Evolutionary conservation across 179 eudicot genomes (phyloP).

Genomic region (Beta corolliflora): DNA sequence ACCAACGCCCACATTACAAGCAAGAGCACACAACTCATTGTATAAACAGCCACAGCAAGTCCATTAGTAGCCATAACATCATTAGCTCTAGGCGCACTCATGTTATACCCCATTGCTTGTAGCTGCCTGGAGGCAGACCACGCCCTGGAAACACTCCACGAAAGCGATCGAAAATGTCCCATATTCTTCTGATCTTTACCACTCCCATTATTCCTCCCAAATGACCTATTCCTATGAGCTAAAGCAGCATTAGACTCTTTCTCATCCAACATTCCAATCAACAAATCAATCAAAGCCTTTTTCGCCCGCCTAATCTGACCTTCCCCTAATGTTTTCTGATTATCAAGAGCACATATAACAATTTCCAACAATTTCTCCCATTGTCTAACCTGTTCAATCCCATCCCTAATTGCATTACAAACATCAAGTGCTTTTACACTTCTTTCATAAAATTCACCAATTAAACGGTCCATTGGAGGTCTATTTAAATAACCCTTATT

Average conservation of each 20-base stretch:
- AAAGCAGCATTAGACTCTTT: conserved; percentile 53
- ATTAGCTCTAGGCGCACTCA: conserved; percentile 54
- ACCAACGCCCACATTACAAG: conserved; percentile 87
- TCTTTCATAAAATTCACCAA: conserved; percentile 66
- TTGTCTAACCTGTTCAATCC: conserved; percentile 74
- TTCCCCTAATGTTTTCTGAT: conserved; percentile 54
- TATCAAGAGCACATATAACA: conserved; percentile 55
- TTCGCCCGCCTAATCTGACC: conserved; percentile 75
- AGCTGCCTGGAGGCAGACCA: conserved; percentile 84
- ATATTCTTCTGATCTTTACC: conserved; percentile 40
- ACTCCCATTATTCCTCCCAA: conserved; percentile 49
- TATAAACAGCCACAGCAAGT: conserved; percentile 62
- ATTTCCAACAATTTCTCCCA: conserved; percentile 81
- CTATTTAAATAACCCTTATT: conserved; percentile 38
- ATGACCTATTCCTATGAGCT: conserved; percentile 65
- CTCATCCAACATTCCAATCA: conserved; percentile 71
- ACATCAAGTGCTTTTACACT: conserved; percentile 81
- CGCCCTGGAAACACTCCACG: conserved; percentile 85
- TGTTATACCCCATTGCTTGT: conserved; percentile 62
- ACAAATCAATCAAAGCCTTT: conserved; percentile 68
- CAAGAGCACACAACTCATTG: conserved; percentile 60
- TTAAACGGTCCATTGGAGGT: conserved; percentile 61
- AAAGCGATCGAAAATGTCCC: conserved; percentile 60
- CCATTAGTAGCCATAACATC: conserved; percentile 62
- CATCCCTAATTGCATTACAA: conserved; percentile 80